Conservation (phyloP, 2,329 filamentous ascomycete genomes). For the Xylaria hypoxylon region DNA sequence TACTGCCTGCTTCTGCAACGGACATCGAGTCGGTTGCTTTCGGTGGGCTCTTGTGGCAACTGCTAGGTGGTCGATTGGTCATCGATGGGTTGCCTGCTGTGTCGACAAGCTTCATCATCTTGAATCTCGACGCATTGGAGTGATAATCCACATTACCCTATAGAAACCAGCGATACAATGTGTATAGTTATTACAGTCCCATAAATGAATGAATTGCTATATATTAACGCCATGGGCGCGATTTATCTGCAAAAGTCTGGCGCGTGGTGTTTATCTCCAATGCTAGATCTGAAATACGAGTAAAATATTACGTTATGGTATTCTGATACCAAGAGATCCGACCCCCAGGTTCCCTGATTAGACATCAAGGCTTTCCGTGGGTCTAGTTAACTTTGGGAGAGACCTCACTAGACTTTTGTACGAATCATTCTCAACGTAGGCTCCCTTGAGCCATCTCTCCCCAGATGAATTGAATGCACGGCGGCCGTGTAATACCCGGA, state of each 20-base stretch:
- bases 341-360: background rate
- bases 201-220: background rate
- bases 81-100: slow-evolving; percentile 49
- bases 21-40: slow-evolving; percentile 43
- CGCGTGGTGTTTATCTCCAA: background rate
- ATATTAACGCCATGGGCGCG: background rate
- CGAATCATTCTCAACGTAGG: slow-evolving; percentile 74
- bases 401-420: slow-evolving; percentile 37
- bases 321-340: background rate
- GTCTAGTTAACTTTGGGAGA: background rate
- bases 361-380: background rate
- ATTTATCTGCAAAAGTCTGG: background rate
- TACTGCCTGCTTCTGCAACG: slow-evolving; percentile 35
- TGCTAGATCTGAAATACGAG: background rate
- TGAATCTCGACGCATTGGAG: slow-evolving; percentile 40
- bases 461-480: slow-evolving; percentile 78
- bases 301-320: background rate
- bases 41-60: slow-evolving; percentile 45
- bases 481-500: slow-evolving; percentile 85
- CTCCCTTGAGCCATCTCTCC: slow-evolving; percentile 84
- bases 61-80: slow-evolving; percentile 42
- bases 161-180: background rate
- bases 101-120: slow-evolving; percentile 51
- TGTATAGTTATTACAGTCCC: background rate
- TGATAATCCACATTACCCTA: background rate